Evolutionary conservation across 1,284 basidiomycete genomes (phyloP).

Genomic region (Cutaneotrichosporon curvatum): DNA sequence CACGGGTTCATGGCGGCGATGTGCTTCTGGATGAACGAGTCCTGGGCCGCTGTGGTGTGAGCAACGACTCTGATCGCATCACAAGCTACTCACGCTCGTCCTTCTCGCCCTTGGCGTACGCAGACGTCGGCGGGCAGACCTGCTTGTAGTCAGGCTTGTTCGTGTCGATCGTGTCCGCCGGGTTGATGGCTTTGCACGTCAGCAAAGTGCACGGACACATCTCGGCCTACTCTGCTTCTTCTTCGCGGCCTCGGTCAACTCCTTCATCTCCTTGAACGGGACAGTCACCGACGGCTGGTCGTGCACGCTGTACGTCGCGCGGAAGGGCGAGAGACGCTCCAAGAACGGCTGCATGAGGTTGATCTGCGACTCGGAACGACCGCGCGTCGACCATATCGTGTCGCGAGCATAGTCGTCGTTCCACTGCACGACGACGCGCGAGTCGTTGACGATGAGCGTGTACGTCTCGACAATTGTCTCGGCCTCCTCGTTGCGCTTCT

Average conservation of each 20-base stretch:
- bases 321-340: slow-evolving; percentile 21
- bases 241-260: slow-evolving; percentile 36
- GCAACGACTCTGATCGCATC: not conserved
- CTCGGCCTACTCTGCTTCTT: slow-evolving; percentile 18
- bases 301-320: slow-evolving; percentile 46
- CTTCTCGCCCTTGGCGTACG: slow-evolving; percentile 31
- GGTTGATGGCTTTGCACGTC: slow-evolving; percentile 23
- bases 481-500: slow-evolving; percentile 33
- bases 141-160: slow-evolving; percentile 35
- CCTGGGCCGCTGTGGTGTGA: slow-evolving; percentile 25
- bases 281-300: slow-evolving; percentile 45
- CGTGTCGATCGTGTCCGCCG: slow-evolving; percentile 35
- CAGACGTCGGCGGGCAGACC: slow-evolving; percentile 40
- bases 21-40: slow-evolving; percentile 42
- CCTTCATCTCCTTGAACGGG: slow-evolving; percentile 32
- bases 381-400: slow-evolving; percentile 41
- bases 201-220: not conserved
- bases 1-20: slow-evolving; percentile 44
- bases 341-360: slow-evolving; percentile 48
- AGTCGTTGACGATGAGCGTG: slow-evolving; percentile 44
- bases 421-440: slow-evolving; percentile 47
- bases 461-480: slow-evolving; percentile 46
- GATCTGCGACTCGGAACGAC: slow-evolving; percentile 44
- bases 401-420: slow-evolving; percentile 47
- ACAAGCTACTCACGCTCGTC: slow-evolving; percentile 30